Base-by-base conservation (phyloP, 257 asterid genomes). In the Capsicum chinense region DNA sequence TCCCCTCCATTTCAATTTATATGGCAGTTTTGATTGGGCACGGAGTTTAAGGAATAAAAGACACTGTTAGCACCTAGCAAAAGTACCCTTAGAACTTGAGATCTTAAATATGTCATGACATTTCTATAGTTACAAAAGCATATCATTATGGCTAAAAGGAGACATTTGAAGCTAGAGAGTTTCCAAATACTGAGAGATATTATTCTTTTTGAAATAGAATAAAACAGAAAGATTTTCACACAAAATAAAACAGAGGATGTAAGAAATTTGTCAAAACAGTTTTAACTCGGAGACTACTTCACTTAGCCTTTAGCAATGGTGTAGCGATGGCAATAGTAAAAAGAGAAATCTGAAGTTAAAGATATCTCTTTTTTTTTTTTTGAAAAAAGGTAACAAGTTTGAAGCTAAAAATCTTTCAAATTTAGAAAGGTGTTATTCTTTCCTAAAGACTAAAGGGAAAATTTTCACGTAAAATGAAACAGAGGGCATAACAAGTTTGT, bases 191-290 rank as follows among this genome's bases (percentile, higher is more conserved):
- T 19, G 44, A 50, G 14, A 73, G 80, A 14, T 50, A 54, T 74
- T 21, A 50, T 50, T 73, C 60, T 50, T 50, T 50, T 21, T 50
- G 39, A 74, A 74, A 74, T 26, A 26, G 19, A 19, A 21, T 11
- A 6, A 50, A 48, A 74, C 48, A 19, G 58, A 12, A 74, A 50
- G 4, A 48, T 3, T 26, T 19, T 12, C 19, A 21, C 59, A 74
- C 21, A 74, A 74, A 74, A 50, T 4, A 26, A 50, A 74, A 14
- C 60, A 74, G 6, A 74, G 1, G 44, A 42, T 19, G 44, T 48
- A 21, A 74, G 44, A 74, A 74, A 74, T 50, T 50, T 74, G 60
- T 74, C 19, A 33, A 19, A 74, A 74, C 7, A 74, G 21, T 74
- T 35, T 35, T 19, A 74, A 74, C 60, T 48, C 80, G 50, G 19